A percentile compares a stretch with the other conserved stretches of the same genome.
These are phyloP conservation scores for Fragilaria radians DNA, from an alignment of 108 stramenopile genomes.

Conservation along the genomic window DNA sequence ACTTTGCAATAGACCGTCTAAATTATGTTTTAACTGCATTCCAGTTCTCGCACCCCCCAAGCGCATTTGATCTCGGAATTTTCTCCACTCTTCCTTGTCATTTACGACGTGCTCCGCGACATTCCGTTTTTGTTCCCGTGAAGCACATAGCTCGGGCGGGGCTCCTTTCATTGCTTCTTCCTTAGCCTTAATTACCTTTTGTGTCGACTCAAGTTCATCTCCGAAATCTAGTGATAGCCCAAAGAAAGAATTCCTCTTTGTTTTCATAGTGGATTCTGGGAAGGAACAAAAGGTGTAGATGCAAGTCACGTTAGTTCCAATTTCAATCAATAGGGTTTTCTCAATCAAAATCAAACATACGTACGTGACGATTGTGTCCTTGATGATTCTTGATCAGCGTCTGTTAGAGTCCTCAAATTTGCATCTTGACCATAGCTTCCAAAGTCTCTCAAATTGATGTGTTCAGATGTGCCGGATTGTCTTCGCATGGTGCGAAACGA, in stretches of 20 bases:
- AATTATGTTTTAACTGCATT: neutral
- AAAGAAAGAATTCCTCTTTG: neutral
- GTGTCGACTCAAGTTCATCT: neutral
- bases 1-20: neutral
- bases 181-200: neutral
- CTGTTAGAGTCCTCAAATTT: neutral
- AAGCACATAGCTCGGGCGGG: neutral
- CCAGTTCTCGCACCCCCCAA: neutral
- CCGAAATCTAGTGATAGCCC: neutral
- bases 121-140: neutral
- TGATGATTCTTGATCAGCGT: neutral
- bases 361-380: neutral
- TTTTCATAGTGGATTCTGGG: neutral
- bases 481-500: too few species aligned
- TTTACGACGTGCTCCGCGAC: neutral
- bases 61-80: neutral
- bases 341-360: neutral
- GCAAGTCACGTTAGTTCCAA: neutral
- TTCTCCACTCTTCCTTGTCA: neutral
- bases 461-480: neutral
- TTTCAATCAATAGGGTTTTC: neutral
- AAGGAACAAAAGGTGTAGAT: neutral
- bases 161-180: neutral
- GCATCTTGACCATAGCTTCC: neutral
- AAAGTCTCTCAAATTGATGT: neutral